These are phyloP conservation scores for Phytophthora constricta DNA, from an alignment of 352 stramenopile genomes.

Conservation along the genomic window DNA sequence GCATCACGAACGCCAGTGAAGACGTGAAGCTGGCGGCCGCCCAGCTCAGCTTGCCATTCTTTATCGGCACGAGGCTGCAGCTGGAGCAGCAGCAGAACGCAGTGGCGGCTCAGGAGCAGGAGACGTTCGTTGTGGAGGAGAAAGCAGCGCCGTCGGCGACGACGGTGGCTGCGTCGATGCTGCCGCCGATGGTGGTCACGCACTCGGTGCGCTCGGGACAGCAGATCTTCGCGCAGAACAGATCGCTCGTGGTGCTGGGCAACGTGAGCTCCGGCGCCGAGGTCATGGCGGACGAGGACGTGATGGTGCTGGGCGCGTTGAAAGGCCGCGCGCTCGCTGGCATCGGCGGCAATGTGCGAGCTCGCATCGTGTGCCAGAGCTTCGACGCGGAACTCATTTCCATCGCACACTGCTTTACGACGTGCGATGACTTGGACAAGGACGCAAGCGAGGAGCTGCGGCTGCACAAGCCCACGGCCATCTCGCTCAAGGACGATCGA, in stretches of 20 bases:
- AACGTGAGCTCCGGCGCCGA: conserved; percentile 89
- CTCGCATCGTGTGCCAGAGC: conserved; percentile 73
- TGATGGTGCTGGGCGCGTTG: conserved; percentile 81
- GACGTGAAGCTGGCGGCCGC: conserved; percentile 79
- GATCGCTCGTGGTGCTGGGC: conserved; percentile 83
- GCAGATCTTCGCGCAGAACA: conserved; percentile 86
- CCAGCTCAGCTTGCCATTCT: conserved; percentile 68
- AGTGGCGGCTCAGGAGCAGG: conserved; percentile 5
- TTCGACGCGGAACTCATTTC: conserved; percentile 92
- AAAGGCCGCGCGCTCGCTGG: conserved; percentile 88
- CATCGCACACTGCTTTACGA: conserved; percentile 91
- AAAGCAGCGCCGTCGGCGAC: conserved; percentile 7
- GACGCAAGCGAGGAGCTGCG: conserved; percentile 47
- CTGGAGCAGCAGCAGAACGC: conserved; percentile 17
- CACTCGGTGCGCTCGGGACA: conserved; percentile 86
- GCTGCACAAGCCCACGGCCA: conserved; percentile 58
- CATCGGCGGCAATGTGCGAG: conserved; percentile 75
- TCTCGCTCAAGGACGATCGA: conserved; percentile 64
- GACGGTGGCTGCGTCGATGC: conserved; percentile 3
- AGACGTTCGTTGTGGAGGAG: conserved; percentile 18
- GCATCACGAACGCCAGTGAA: conserved; percentile 86
- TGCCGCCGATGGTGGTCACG: conserved; percentile 71
- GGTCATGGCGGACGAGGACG: conserved; percentile 87
- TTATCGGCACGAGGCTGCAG: conserved; percentile 77
- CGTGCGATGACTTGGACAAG: conserved; percentile 76